Percentiles rank a stretch among this genome's conserved stretches.
Evolutionary conservation across 495 filamentous ascomycete genomes (phyloP).

Genomic region (Talaromyces stipitatus): DNA sequence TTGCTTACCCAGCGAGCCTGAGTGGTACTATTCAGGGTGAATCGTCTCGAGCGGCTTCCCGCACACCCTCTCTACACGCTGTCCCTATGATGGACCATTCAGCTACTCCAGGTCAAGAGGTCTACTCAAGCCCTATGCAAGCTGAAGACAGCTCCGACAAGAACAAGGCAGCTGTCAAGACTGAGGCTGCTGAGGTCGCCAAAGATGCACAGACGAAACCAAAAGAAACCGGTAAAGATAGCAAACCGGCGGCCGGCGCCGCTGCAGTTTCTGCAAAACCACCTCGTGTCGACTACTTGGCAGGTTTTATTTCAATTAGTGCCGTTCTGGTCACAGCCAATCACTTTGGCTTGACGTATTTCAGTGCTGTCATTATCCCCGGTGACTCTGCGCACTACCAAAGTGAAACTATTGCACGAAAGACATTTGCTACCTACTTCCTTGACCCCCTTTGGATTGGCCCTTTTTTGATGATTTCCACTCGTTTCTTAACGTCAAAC

Average conservation of each 20-base stretch:
- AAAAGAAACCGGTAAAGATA: neutral
- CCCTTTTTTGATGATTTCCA: conserved; percentile 34
- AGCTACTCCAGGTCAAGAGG: neutral
- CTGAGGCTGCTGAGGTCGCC: neutral
- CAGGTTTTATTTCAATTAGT: conserved; percentile 27
- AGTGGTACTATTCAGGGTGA: neutral
- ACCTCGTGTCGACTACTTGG: conserved; percentile 30
- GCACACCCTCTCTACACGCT: neutral
- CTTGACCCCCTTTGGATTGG: conserved; percentile 33
- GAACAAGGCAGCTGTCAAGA: neutral
- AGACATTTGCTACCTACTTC: conserved; percentile 26
- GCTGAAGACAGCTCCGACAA: neutral
- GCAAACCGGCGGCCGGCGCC: neutral
- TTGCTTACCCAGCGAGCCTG: neutral
- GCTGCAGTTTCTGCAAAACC: conserved; percentile 10
- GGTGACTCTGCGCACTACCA: conserved; percentile 20
- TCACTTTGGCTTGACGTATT: conserved; percentile 30
- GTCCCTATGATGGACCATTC: neutral
- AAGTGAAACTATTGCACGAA: conserved; percentile 24
- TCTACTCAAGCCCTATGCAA: neutral
- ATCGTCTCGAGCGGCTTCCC: conserved; percentile 3
- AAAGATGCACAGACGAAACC: neutral
- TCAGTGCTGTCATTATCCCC: conserved; percentile 21
- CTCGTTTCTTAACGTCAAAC: conserved; percentile 25
- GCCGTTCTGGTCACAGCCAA: conserved; percentile 27